Evolutionary conservation across 139 green algal species (phyloP).

Genomic region (Zygnema cylindricum): DNA sequence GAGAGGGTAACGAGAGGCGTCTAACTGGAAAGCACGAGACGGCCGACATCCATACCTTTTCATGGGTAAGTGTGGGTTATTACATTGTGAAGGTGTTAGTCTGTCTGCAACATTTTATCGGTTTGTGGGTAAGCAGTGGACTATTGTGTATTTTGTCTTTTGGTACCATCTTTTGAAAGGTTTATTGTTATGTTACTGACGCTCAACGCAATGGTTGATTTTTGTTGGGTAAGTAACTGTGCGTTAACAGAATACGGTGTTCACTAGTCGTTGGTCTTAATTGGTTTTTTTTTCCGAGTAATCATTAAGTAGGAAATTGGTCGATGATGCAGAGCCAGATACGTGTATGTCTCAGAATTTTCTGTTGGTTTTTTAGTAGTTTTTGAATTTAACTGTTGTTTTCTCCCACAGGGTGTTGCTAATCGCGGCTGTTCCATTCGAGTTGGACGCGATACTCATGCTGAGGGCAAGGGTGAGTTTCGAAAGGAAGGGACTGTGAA

Average conservation of each 20-base stretch:
- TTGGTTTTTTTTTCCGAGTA: too few species aligned
- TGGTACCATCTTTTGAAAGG: too few species aligned
- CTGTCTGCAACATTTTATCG: constrained; percentile 88
- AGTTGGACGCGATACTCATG: constrained; percentile 74
- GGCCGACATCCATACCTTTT: constrained; percentile 92
- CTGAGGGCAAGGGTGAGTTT: constrained; percentile 46
- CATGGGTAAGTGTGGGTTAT: constrained; percentile 78
- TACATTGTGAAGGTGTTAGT: background rate
- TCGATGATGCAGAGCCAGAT: constrained; percentile 92
- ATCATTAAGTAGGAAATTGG: constrained; percentile 90
- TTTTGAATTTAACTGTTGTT: background rate
- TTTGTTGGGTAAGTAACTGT: too few species aligned
- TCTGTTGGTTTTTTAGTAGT: background rate
- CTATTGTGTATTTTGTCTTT: too few species aligned
- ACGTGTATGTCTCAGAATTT: constrained; percentile 53
- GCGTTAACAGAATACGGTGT: too few species aligned
- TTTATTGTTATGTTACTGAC: too few species aligned
- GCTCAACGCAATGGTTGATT: too few species aligned
- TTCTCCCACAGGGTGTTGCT: constrained; percentile 90
- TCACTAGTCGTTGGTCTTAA: too few species aligned
- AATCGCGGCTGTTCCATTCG: constrained; percentile 95
- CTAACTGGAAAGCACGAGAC: constrained; percentile 96
- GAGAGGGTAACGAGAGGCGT: constrained; percentile 95
- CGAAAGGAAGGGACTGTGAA: too few species aligned
- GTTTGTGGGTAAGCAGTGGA: too few species aligned